These are phyloP conservation scores for Daldinia concentrica DNA, from an alignment of 495 filamentous ascomycete species.

Conservation along the genomic window DNA sequence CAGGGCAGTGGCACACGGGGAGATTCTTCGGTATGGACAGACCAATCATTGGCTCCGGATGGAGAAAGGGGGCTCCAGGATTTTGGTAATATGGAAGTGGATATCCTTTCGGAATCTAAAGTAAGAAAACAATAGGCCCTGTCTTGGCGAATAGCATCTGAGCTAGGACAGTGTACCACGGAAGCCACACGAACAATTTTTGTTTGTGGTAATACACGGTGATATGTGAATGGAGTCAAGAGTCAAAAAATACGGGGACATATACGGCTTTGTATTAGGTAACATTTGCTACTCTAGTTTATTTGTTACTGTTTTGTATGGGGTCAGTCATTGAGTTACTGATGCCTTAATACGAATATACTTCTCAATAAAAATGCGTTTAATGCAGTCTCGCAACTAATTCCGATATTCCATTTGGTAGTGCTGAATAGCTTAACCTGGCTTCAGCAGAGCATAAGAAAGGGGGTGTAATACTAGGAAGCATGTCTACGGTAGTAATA, in stretches of 20 bases:
- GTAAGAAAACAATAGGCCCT: neutral
- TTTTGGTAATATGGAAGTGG: neutral
- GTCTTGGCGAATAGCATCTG: neutral
- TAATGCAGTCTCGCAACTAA: neutral
- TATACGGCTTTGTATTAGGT: neutral
- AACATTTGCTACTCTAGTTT: neutral
- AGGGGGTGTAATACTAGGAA: neutral
- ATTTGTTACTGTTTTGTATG: neutral
- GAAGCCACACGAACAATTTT: neutral
- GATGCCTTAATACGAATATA: neutral
- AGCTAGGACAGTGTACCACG: neutral
- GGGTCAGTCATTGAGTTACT: neutral
- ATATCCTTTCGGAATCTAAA: conserved; percentile 2
- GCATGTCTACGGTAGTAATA: neutral
- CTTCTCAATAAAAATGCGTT: neutral
- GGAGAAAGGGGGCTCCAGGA: neutral
- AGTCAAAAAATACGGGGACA: neutral
- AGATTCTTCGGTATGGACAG: neutral
- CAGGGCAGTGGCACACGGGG: neutral
- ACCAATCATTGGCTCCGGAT: neutral
- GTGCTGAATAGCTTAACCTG: neutral
- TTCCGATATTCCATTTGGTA: neutral
- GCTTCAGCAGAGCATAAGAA: neutral
- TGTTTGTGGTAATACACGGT: neutral
- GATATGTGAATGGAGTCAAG: neutral